phyloP scores from a whole-genome alignment of 1,284 basidiomycete genomes.

The Cutaneotrichosporon arboriforme region DNA sequence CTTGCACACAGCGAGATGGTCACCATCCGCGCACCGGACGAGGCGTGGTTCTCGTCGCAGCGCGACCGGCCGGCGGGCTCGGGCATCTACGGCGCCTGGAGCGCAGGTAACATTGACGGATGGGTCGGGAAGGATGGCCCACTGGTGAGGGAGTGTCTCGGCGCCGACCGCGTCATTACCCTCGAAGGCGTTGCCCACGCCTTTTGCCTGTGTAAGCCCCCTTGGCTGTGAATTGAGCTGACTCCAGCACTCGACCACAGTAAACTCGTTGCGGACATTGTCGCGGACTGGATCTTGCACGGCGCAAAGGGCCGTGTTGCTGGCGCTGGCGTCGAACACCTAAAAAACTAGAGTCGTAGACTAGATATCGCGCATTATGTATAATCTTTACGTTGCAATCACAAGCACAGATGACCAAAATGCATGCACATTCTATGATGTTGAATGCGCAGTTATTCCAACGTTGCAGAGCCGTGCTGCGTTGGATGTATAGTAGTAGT shows the following conservation, averaged over 20 bases:
- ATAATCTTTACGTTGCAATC: no score
- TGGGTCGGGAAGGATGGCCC: constrained; percentile 44
- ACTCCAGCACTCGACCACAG: constrained; percentile 29
- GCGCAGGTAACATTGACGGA: constrained; percentile 30
- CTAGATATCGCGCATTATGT: no score
- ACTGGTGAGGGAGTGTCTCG: constrained; percentile 28
- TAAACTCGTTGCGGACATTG: constrained; percentile 29
- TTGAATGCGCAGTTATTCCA: no score
- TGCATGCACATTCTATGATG: no score
- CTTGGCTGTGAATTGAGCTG: neutral
- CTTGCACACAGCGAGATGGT: constrained; percentile 45
- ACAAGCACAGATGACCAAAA: no score
- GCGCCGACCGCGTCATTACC: constrained; percentile 23
- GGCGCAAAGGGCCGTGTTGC: neutral
- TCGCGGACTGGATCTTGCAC: constrained; percentile 29
- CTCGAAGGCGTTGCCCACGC: constrained; percentile 39
- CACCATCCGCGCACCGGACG: constrained; percentile 36
- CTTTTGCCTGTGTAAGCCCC: constrained; percentile 39
- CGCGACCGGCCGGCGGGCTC: neutral
- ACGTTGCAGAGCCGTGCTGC: no score
- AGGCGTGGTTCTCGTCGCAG: constrained; percentile 32
- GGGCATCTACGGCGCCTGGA: constrained; percentile 34
- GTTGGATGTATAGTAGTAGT: no score
- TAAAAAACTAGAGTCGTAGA: no score
- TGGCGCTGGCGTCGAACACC: no score